Evolutionary conservation across 148 eudicot species (phyloP).

Genomic region (Pharnaceum exiguum): DNA sequence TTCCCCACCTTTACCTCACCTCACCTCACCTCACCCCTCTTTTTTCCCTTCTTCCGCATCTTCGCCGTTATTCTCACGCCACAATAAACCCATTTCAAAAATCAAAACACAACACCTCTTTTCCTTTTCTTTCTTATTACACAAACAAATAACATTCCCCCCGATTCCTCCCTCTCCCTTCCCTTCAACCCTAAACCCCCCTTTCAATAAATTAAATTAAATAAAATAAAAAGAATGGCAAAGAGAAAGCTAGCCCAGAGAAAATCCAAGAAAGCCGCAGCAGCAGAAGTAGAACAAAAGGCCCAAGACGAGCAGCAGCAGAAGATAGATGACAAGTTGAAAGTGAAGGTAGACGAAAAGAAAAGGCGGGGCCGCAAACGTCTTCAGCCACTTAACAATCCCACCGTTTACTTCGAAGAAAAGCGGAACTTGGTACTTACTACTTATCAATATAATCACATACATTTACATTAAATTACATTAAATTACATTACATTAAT

Average conservation of each 20-base stretch:
- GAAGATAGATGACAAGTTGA: background rate
- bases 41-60: background rate
- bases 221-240: constrained; percentile 15
- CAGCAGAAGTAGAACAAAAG: background rate
- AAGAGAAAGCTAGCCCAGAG: constrained; percentile 28
- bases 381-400: constrained; percentile 43
- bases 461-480: background rate
- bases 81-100: background rate
- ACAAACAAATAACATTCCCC: background rate
- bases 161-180: background rate
- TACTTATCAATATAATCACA: background rate
- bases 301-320: background rate
- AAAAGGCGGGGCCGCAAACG: constrained; percentile 26
- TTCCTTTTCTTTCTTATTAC: background rate
- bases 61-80: background rate
- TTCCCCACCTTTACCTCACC: too few species aligned
- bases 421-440: constrained; percentile 69
- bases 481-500: background rate
- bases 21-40: too few species aligned
- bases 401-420: constrained; percentile 68
- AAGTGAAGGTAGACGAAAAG: background rate
- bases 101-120: background rate
- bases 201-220: background rate
- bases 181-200: constrained; percentile 8
- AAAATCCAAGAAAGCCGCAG: constrained; percentile 6